Evolutionary conservation across 1,284 basidiomycete genomes (phyloP).

Genomic region (Sporisorium exsertum): DNA sequence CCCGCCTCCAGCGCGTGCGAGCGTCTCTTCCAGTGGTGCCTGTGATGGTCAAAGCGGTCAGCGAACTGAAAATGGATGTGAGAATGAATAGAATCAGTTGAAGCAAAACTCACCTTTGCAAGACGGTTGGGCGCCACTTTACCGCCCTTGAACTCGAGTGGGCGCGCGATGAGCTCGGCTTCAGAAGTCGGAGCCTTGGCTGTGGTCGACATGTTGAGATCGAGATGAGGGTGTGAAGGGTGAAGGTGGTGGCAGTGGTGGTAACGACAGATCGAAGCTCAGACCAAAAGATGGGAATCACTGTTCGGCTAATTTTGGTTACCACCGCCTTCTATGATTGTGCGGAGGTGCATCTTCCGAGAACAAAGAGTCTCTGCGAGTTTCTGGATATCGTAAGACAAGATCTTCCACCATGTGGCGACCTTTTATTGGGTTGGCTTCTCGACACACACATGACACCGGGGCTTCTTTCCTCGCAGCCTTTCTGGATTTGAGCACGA

Average conservation of each 20-base stretch:
- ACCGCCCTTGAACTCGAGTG: slow-evolving; percentile 75
- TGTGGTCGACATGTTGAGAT: slow-evolving; percentile 12
- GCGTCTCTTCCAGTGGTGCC: slow-evolving; percentile 65
- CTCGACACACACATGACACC: no score
- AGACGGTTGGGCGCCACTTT: slow-evolving; percentile 72
- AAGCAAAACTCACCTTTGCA: slow-evolving; percentile 71
- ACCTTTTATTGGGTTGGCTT: neutral
- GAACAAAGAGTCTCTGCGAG: neutral
- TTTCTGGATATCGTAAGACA: neutral
- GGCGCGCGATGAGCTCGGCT: slow-evolving; percentile 69
- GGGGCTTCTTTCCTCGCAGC: neutral
- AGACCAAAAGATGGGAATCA: neutral
- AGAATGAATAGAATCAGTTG: neutral
- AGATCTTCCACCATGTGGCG: neutral
- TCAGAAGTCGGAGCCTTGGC: slow-evolving; percentile 25
- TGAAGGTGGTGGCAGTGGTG: slow-evolving; percentile 8
- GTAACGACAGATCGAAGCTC: neutral
- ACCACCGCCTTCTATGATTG: neutral
- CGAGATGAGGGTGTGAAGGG: neutral
- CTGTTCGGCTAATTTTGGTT: neutral
- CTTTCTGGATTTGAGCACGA: neutral
- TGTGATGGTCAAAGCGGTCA: neutral
- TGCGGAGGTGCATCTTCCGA: neutral
- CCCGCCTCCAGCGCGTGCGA: slow-evolving; percentile 57
- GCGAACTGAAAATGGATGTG: neutral